These are phyloP conservation scores for Rhodotorula sp. DNA, from an alignment of 1,284 basidiomycete genomes.

Conservation along the genomic window DNA sequence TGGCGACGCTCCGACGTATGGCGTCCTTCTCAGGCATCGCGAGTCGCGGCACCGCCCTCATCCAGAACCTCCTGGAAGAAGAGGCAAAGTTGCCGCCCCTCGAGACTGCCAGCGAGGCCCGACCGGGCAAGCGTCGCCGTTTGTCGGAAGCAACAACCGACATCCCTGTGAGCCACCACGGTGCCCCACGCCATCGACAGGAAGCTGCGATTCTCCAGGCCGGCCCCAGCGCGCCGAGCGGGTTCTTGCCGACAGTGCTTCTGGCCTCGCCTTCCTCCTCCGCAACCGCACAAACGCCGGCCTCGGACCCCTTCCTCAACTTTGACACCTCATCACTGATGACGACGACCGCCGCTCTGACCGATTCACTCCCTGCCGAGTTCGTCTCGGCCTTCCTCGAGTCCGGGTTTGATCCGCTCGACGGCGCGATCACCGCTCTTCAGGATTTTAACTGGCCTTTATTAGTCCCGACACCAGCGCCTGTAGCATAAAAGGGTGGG, in stretches of 20 bases:
- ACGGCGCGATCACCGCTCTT: slow-evolving; percentile 6
- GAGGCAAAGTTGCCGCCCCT: slow-evolving; percentile 4
- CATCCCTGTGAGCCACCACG: too few species aligned
- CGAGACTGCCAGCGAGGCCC: background rate
- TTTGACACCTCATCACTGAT: background rate
- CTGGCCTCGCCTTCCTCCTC: background rate
- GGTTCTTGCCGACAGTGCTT: too few species aligned
- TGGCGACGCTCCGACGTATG: slow-evolving; percentile 3
- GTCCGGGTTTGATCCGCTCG: slow-evolving; percentile 11
- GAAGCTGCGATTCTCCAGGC: background rate
- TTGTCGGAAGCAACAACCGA: background rate
- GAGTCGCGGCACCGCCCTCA: slow-evolving; percentile 11
- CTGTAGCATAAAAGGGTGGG: too few species aligned
- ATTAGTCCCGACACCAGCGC: background rate
- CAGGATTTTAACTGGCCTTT: background rate
- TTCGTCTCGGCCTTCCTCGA: slow-evolving; percentile 12
- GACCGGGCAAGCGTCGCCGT: background rate
- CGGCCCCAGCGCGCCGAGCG: too few species aligned
- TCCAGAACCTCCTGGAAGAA: slow-evolving; percentile 21
- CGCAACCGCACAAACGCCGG: too few species aligned
- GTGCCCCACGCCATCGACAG: too few species aligned
- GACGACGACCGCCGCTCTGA: background rate
- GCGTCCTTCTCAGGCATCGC: slow-evolving; percentile 17
- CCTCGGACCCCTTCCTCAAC: background rate
- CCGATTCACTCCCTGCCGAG: slow-evolving; percentile 3